These are phyloP conservation scores for Polygonum aviculare DNA, from an alignment of 148 eudicot genomes.

Conservation along the genomic window DNA sequence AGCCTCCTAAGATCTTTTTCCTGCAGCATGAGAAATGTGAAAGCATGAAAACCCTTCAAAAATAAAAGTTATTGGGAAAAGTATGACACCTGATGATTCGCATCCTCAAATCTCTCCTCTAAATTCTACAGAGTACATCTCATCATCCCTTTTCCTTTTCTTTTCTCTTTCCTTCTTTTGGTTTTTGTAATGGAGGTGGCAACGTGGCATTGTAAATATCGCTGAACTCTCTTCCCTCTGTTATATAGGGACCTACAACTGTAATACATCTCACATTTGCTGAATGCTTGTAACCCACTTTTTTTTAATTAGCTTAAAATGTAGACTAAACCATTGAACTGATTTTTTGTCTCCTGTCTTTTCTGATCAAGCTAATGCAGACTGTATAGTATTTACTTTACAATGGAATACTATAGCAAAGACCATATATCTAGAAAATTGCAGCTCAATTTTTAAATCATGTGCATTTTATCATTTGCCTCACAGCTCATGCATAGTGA, in stretches of 20 bases:
- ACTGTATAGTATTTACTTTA: not conserved
- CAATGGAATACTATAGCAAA: not conserved
- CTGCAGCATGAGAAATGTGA: constrained; percentile 26
- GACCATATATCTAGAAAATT: not conserved
- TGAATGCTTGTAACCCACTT: not conserved
- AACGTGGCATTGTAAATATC: no score
- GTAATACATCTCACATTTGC: not conserved
- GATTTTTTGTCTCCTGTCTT: not conserved
- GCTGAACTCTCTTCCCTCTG: no score
- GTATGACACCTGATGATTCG: not conserved
- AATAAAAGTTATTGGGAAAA: not conserved
- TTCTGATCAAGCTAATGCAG: no score
- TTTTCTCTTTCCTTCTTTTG: no score
- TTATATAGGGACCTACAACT: no score
- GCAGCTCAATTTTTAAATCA: not conserved
- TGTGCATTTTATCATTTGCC: not conserved
- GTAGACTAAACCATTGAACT: not conserved
- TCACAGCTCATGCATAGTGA: not conserved
- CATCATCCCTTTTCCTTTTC: not conserved
- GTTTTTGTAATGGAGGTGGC: no score
- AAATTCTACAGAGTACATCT: not conserved
- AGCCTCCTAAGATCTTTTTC: constrained; percentile 70
- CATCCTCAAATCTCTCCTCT: not conserved
- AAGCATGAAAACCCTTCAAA: not conserved
- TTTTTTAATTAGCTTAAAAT: not conserved